Percentiles rank a stretch among this genome's conserved stretches.
These are phyloP conservation scores for Suillus placidus DNA, from an alignment of 768 basidiomycete genomes.

Conservation along the genomic window DNA sequence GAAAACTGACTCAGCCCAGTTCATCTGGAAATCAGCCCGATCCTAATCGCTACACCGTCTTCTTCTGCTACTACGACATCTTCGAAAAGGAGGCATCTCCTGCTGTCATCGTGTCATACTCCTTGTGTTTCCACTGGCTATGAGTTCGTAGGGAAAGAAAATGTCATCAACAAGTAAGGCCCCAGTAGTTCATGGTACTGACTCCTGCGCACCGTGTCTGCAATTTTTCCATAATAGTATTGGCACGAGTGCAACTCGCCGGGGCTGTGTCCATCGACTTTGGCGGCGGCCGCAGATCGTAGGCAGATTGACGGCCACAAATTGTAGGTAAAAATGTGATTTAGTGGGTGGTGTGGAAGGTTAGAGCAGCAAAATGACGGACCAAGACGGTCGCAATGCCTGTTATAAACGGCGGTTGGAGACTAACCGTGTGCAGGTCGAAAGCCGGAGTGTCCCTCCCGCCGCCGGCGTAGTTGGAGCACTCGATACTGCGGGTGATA, in stretches of 20 bases:
- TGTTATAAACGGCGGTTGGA: background rate
- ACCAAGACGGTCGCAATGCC: background rate
- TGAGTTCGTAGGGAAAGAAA: background rate
- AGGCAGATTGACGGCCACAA: background rate
- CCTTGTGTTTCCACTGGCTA: background rate
- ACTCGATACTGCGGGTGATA: too few species aligned
- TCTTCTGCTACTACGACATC: background rate
- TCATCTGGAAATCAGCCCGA: background rate
- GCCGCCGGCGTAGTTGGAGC: background rate
- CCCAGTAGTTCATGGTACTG: background rate
- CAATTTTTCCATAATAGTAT: background rate
- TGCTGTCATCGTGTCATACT: background rate
- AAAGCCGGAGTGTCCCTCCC: background rate
- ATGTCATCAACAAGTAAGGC: too few species aligned
- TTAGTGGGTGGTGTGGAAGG: too few species aligned
- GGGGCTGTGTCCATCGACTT: background rate
- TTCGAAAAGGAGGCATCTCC: background rate
- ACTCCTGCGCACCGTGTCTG: background rate
- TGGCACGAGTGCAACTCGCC: background rate
- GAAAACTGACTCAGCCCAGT: background rate
- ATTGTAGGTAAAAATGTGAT: background rate
- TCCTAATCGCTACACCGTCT: background rate
- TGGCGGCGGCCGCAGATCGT: background rate
- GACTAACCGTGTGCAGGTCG: background rate
- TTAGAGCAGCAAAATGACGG: background rate